Conservation (phyloP, 2,329 filamentous ascomycete genomes). For the Raffaelea deltoideospora region DNA sequence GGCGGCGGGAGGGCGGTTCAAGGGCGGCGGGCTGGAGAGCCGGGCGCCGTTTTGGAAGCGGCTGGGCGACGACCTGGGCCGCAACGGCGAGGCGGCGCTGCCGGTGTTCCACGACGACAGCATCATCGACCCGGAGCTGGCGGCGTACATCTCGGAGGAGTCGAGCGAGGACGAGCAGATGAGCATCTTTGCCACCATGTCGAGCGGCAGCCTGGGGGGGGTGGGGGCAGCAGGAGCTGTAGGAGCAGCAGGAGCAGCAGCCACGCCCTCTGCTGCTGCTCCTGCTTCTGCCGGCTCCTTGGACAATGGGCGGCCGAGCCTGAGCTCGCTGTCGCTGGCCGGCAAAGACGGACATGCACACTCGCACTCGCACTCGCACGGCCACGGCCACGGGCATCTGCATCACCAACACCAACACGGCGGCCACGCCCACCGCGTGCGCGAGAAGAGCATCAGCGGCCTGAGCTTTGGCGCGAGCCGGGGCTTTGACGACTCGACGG, state of each 20-base stretch:
- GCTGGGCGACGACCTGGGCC: constrained; percentile 47
- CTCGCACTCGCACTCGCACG: too few species aligned
- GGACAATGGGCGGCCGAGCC: too few species aligned
- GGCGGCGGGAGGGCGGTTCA: constrained; percentile 65
- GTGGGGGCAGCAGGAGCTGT: too few species aligned
- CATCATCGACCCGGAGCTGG: constrained; percentile 92
- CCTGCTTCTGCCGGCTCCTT: too few species aligned
- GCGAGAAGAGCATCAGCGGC: constrained; percentile 61
- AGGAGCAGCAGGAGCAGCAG: too few species aligned
- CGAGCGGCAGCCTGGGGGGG: too few species aligned
- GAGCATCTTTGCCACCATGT: constrained; percentile 69
- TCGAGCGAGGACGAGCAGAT: constrained; percentile 88
- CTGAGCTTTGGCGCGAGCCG: constrained; percentile 55
- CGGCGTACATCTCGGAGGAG: constrained; percentile 89
- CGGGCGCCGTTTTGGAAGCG: constrained; percentile 79
- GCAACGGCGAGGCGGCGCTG: constrained; percentile 52
- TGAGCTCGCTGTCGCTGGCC: too few species aligned
- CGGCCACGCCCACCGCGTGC: too few species aligned
- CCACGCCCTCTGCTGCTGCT: too few species aligned
- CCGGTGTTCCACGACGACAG: constrained; percentile 97
- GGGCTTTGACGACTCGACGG: constrained; percentile 59
- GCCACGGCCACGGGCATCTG: constrained; percentile 58
- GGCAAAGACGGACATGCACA: constrained; percentile 45
- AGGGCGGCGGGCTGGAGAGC: constrained; percentile 56
- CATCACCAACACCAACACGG: too few species aligned